Percentiles rank a stretch among this genome's conserved stretches.
phyloP scores from a whole-genome alignment of 352 stramenopile genomes.

The Pythium folliculosum region DNA sequence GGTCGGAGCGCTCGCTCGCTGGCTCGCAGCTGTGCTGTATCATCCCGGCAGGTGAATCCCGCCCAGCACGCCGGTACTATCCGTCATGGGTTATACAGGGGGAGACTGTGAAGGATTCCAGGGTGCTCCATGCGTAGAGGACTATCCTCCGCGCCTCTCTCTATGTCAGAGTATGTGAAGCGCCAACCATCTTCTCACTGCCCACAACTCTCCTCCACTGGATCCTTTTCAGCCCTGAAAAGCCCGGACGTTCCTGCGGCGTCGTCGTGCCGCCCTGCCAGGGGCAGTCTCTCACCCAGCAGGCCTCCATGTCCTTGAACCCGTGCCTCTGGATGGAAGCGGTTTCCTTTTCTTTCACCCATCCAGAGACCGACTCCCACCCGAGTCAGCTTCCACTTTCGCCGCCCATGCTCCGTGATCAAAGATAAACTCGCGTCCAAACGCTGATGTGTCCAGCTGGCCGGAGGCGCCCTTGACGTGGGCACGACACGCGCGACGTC shows the following conservation, averaged over 20 bases:
- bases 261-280: background rate
- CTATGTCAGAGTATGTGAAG: background rate
- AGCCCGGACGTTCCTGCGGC: background rate
- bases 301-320: background rate
- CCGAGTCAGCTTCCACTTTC: conserved; percentile 6
- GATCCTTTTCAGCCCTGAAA: background rate
- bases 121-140: no score
- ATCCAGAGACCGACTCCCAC: conserved; percentile 2
- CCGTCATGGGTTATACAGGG: no score
- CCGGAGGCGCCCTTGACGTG: conserved; percentile 4
- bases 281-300: background rate
- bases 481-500: conserved; percentile 17
- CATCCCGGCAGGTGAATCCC: background rate
- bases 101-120: no score
- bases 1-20: background rate
- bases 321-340: background rate
- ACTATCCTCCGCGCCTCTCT: background rate
- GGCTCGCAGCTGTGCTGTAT: background rate
- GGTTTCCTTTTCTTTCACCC: background rate
- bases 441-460: conserved; percentile 25
- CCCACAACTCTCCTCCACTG: background rate
- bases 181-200: no score
- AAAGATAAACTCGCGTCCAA: background rate
- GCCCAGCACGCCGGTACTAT: background rate
- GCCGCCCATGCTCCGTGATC: background rate